Evolutionary conservation across 75 land plant genomes (phyloP), one percentile per base, ranked within the genome.

Genomic region (Pinus taeda): DNA sequence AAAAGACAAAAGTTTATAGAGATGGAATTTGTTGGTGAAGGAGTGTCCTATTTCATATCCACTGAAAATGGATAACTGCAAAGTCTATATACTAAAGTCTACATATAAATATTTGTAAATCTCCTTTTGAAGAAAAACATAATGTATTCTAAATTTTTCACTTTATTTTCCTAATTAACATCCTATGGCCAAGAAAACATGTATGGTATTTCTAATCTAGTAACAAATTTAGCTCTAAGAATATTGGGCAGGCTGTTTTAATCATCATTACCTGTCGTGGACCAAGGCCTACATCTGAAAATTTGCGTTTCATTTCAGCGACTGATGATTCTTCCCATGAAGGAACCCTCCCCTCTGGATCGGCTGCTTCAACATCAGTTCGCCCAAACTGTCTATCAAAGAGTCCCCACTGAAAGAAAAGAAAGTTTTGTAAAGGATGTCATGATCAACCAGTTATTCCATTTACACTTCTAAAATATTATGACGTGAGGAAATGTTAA

Each of bases 321-420:
- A 90, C 83, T 59, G 91, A 79, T 11, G 99, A 90, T 79, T 91
- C 83, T 62, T 84, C 89, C 99, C 99, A 97, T 53, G 70, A 78
- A 30, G 93, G 91, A n/a, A 97, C 83, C 77, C 98, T 89, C 24
- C 99, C 99, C 80, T 93, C 98, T 49, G 99, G 99, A 81, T 97
- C 99, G 15, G 99, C 87, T 60, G 86, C 89, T 69, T 88, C 63
- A 14, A 87, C 66, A 74, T 95, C 98, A 18, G 86, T 60, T 29
- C 99, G 88, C 13, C 99, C 99, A 78, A 97, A 82, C 57, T 89
- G 81, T 76, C 61, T 93, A 24, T 97, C 98, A 75, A 97, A 97
- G 78, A 89, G 87, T 21, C 96, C 88, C 99, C 99, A 97, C 99
- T 97, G 92, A 57, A 59, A 1, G 30, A 3, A 78, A 29, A 56